Base-by-base conservation (phyloP, 169 alveolate genomes). In the Eimeria falciformis region DNA sequence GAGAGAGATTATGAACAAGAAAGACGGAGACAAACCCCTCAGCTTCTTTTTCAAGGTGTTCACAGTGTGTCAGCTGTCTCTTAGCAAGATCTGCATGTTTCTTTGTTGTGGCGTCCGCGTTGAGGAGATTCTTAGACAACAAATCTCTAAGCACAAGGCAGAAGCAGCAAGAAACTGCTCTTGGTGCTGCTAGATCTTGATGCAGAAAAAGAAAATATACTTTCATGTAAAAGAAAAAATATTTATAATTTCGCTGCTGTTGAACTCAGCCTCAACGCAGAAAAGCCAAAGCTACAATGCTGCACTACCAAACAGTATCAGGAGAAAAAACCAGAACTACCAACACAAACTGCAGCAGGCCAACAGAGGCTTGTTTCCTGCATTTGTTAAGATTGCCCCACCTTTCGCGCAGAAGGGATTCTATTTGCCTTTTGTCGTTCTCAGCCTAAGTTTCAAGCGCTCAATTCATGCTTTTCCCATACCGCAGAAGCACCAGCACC, bases 41-140 rank as follows among this genome's bases (percentile, higher is more conserved):
- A 69, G 69, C 78, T 37, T 91, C 94, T 43, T 79, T 55, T 46
- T 90, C 90, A 27, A 90, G 91, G 29, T 90, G 91, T 17, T 62
- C 71, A 23, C 90, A 84, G 65, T 90, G 94, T 0, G 94, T 79
- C 68, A 77, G 75, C 27, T 90, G 94, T 0, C 90, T 68, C 85
- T 90, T 93, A 71, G 86, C 87, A 55, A 89, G 86, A 47, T 95
- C 97, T 37, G 95, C 96, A 47, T 94, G 94, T 62, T 94, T 94
- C 93, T 95, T 92, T 17, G 94, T 88, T 33, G 95, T 90, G 58
- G 93, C 95, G 71, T 94, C 96, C 9, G 91, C 55, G 40, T 81
- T 81, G 29, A 91, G 23, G 43, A 91, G 79, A 27, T 79, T 91
- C 78, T 91, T 91, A 27, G 90, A 77, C 40, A 91, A 55, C 33